These are phyloP conservation scores for Lodderomyces metapsilosis DNA, from an alignment of 1,139 yeast genomes.

Conservation along the genomic window DNA sequence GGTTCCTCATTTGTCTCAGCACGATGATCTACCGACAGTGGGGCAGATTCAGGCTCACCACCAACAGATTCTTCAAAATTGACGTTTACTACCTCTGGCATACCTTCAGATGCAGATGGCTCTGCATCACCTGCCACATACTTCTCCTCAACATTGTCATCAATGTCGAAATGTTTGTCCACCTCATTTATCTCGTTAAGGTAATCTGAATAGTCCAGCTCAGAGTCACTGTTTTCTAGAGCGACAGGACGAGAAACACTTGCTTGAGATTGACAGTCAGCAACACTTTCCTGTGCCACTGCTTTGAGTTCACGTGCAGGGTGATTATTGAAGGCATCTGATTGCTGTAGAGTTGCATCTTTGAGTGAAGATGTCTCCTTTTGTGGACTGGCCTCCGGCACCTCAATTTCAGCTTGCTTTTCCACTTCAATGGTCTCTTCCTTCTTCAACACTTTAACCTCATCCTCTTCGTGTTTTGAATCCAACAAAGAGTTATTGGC, in stretches of 20 bases:
- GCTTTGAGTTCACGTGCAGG: not conserved
- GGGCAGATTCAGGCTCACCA: too few species aligned
- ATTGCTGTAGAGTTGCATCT: not conserved
- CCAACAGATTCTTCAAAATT: too few species aligned
- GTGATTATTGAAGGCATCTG: not conserved
- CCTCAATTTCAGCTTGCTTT: too few species aligned
- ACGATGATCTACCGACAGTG: too few species aligned
- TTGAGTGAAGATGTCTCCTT: too few species aligned
- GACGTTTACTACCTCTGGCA: too few species aligned
- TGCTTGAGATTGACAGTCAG: not conserved
- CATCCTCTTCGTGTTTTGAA: conserved; percentile 1
- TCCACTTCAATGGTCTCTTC: too few species aligned
- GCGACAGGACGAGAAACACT: not conserved
- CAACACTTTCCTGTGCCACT: not conserved
- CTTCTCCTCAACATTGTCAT: not conserved
- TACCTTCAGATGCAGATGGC: not conserved
- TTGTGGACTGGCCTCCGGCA: too few species aligned
- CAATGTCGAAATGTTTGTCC: not conserved
- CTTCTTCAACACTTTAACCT: too few species aligned
- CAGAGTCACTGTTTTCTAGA: not conserved
- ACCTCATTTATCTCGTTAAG: not conserved
- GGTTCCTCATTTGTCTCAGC: too few species aligned
- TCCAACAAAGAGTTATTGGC: conserved; percentile 8
- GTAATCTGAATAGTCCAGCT: not conserved
- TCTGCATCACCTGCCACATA: not conserved